These are phyloP conservation scores for Didymella exigua DNA, from an alignment of 2,329 filamentous ascomycete genomes.

Conservation along the genomic window DNA sequence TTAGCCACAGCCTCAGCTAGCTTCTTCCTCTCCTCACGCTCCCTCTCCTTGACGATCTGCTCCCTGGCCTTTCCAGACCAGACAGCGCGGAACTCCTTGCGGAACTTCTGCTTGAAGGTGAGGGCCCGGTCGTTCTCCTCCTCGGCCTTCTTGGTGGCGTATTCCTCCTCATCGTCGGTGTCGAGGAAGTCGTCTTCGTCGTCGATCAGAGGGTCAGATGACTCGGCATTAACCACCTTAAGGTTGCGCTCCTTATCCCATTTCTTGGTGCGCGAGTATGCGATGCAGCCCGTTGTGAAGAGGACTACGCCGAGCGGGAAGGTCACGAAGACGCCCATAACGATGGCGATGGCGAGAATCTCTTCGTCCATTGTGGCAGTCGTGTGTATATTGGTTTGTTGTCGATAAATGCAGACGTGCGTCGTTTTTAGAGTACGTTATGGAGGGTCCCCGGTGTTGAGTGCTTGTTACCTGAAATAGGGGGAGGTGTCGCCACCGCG, in stretches of 20 bases:
- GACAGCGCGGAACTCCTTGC: constrained; percentile 38
- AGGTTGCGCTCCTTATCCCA: constrained; percentile 40
- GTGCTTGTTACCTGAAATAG: constrained; percentile 17
- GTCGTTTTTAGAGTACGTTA: not conserved
- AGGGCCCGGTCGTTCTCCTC: constrained; percentile 34
- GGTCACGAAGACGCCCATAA: constrained; percentile 33
- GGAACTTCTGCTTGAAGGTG: constrained; percentile 40
- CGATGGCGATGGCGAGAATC: constrained; percentile 30
- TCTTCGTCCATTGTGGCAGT: constrained; percentile 37
- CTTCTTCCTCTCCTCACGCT: constrained; percentile 41
- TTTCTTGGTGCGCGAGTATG: constrained; percentile 40
- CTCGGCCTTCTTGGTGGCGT: constrained; percentile 37
- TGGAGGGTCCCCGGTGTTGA: not conserved
- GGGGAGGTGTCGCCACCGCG: constrained; percentile 14
- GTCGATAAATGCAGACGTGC: not conserved
- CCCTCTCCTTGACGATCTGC: constrained; percentile 35
- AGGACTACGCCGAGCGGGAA: constrained; percentile 33
- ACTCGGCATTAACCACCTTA: constrained; percentile 30
- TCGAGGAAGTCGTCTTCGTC: constrained; percentile 37
- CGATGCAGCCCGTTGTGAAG: constrained; percentile 31
- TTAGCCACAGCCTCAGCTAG: constrained; percentile 39
- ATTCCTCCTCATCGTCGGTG: constrained; percentile 40
- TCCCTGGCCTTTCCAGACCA: constrained; percentile 38
- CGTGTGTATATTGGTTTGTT: not conserved
- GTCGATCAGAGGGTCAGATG: constrained; percentile 23